Conservation (phyloP, 225 moss, liverwort and hornwort species). For the Neckera pumila region DNA sequence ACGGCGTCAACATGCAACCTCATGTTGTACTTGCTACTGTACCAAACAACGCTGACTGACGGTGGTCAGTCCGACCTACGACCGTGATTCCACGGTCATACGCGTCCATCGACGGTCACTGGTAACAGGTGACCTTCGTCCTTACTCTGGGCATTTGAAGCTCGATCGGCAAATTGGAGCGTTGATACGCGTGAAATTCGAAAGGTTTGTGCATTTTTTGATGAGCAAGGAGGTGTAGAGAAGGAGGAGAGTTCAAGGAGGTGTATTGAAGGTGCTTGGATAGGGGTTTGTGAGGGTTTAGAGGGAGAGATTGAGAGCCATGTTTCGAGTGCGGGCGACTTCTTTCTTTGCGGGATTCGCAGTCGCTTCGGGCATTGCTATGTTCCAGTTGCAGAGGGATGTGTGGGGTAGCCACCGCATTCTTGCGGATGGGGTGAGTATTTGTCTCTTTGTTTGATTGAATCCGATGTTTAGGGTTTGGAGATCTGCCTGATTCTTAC, state of each 20-base stretch:
- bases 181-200: background rate
- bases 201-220: background rate
- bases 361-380: constrained; percentile 69
- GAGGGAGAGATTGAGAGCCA: constrained; percentile 31
- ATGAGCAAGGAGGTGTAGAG: background rate
- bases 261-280: background rate
- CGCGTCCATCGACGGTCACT: background rate
- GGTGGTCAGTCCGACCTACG: background rate
- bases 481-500: background rate
- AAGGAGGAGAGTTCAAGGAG: background rate
- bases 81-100: background rate
- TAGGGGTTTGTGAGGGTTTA: background rate
- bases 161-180: background rate
- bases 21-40: background rate
- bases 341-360: constrained; percentile 2
- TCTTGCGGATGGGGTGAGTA: constrained; percentile 53
- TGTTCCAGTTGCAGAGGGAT: constrained; percentile 92
- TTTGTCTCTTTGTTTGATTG: constrained; percentile 53
- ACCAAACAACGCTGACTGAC: background rate
- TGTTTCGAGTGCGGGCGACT: constrained; percentile 10
- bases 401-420: constrained; percentile 89
- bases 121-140: background rate
- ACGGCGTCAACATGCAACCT: background rate
- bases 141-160: too few relatives aligned
- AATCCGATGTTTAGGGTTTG: background rate